Base-by-base conservation (phyloP, 768 basidiomycete species). In the Amanita thiersii region DNA sequence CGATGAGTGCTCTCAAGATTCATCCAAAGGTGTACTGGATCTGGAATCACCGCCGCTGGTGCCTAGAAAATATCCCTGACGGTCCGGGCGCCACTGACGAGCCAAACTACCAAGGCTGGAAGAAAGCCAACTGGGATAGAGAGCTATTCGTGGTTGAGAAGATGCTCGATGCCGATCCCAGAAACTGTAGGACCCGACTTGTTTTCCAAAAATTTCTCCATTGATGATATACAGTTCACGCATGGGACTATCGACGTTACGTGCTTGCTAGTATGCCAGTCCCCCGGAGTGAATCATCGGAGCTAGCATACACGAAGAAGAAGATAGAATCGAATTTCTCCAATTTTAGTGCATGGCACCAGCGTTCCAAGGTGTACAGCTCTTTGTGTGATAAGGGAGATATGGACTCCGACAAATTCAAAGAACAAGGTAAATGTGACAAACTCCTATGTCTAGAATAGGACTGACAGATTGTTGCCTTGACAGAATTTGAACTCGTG, bases 331-430 rank as follows among this genome's bases (percentile, higher is more conserved):
- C 82, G 37, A 97, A 89, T 54, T 92, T 98, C 56, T 94, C 90
- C 24, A 98, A 99, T 58, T 98, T 96, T 57, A 94, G 91, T 48
- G 96, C 96, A 15, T 99, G 96, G 96, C 96, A 99, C 59, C 92
- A 96, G 51, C 79, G 96, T 24, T 88, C 90, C 1, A 94, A 91
- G 54, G 68, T 91, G 5, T 66, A 87, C 20, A 56, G 69, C 0
- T 70, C 68, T 2, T 54, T 93, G 12, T 90, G 87, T 84, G 69
- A 68, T 25, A 57, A 57, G 21, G 77, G 74, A 12, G 64, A 70
- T 47, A 53, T 75, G 9, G 72, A 81, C 41, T 65, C 70, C 38
- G 40, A 53, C 10, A 67, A 72, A 52, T 76, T 75, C 25, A 77
- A 76, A 51, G 79, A 88, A 53, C 70, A 80, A 60, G 92, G 90